Evolutionary conservation across 345 rosid genomes (phyloP), one percentile per base, ranked within the genome.

Genomic region (Populus euphratica): DNA sequence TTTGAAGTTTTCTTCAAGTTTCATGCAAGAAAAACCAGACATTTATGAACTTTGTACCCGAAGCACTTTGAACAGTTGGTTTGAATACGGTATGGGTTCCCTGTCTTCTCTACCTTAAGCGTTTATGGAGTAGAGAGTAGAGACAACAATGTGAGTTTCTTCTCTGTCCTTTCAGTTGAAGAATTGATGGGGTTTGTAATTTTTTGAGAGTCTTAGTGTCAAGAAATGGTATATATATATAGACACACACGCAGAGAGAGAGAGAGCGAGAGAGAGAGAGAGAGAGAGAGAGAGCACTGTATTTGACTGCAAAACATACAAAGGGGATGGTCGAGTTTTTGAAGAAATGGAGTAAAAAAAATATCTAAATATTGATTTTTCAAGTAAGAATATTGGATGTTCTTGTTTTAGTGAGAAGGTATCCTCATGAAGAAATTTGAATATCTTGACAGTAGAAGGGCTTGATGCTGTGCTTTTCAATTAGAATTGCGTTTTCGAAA

Each of bases 101-200:
- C 62, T 8, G 62, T 21, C 62, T 54, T 54, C 62, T 56, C 62
- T 8, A 1, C 23, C 4, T 56, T 23, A 2, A 56, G 62, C 23
- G 62, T 56, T 56, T 2, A 21, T 8, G 25, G 61, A 20, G 61
- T 1, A 54, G 62, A 56, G 43, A 36, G 70, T 2, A 38, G 5
- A 74, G 74, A 47, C 44, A 59, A 8, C 41, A 74, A 23, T 62
- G 64, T 73, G 36, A 33, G 6, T 59, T 70, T 74, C 70, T 62
- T 62, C 63, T 70, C 52, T 79, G 74, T 35, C 36, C 77, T 73
- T 79, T 68, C 49, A 29, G 17, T 20, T 49, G 72, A 62, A 29
- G 33, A 27, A 72, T 59, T 25, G 21, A 39, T 18, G 52, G 36
- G 59, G 52, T 56, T 78, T 61, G 18, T 61, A 35, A n/a, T 23